Conservation (phyloP, 2,329 filamentous ascomycete species). For the Zasmidium cellare region DNA sequence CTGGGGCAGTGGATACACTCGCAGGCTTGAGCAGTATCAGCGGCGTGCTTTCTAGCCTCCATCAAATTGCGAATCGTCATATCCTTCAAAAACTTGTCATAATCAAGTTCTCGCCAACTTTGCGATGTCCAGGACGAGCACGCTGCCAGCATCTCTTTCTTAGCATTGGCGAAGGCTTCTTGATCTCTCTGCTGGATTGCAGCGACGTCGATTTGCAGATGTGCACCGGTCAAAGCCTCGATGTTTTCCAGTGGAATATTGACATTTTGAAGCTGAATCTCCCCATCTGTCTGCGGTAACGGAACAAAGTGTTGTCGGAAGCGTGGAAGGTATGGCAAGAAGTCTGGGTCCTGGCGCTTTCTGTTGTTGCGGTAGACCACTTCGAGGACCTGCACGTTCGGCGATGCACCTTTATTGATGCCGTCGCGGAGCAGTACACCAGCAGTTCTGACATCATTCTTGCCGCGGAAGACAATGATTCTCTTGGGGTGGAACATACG, state of each 20-base stretch:
- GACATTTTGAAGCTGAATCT: conserved; percentile 67
- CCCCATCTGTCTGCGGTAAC: conserved; percentile 64
- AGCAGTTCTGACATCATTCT: conserved; percentile 78
- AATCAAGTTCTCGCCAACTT: conserved; percentile 82
- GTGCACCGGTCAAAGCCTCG: conserved; percentile 77
- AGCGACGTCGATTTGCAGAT: conserved; percentile 43
- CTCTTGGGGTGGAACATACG: conserved; percentile 75
- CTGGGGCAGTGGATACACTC: conserved; percentile 69
- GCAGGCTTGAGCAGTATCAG: conserved; percentile 62
- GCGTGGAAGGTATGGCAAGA: conserved; percentile 75
- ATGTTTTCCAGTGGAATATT: conserved; percentile 75
- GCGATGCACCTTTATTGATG: conserved; percentile 63
- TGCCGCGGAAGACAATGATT: conserved; percentile 74
- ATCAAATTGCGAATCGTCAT: conserved; percentile 78
- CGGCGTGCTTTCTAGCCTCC: conserved; percentile 66
- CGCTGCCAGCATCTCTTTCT: conserved; percentile 67
- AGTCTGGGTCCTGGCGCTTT: conserved; percentile 75
- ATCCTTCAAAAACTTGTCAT: conserved; percentile 73
- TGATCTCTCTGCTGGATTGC: conserved; percentile 40
- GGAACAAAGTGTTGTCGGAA: conserved; percentile 69
- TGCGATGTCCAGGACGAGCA: conserved; percentile 72
- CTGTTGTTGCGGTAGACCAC: conserved; percentile 63
- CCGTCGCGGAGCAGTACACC: conserved; percentile 80
- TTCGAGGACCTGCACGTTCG: conserved; percentile 76
- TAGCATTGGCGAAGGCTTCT: conserved; percentile 60